These are phyloP conservation scores for Stemphylium beticola DNA, from an alignment of 2,329 filamentous ascomycete genomes.

Conservation along the genomic window DNA sequence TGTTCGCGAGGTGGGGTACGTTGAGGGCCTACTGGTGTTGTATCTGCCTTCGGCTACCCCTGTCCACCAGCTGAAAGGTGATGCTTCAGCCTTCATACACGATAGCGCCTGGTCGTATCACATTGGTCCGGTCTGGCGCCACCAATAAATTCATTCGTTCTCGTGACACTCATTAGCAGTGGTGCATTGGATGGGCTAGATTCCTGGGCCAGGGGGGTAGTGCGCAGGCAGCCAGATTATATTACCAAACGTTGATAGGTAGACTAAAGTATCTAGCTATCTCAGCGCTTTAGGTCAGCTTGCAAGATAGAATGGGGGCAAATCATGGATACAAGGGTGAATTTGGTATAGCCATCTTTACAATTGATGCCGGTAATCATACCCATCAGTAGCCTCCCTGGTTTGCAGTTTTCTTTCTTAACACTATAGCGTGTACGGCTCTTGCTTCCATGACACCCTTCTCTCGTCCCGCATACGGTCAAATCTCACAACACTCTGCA, in stretches of 20 bases:
- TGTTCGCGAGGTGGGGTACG: neutral
- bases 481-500: constrained; percentile 58
- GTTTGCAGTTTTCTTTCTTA: neutral
- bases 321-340: neutral
- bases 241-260: too few species aligned
- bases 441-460: constrained; percentile 37
- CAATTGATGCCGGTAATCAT: neutral
- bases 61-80: constrained; percentile 10
- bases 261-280: too few species aligned
- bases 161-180: neutral
- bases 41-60: constrained; percentile 8
- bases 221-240: neutral
- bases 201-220: neutral
- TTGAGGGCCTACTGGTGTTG: neutral
- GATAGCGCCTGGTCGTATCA: constrained; percentile 1
- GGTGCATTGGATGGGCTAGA: neutral
- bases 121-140: constrained; percentile 6
- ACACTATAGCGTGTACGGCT: constrained; percentile 32
- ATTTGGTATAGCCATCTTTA: neutral
- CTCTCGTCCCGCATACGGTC: constrained; percentile 53
- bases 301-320: too few species aligned
- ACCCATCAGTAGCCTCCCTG: neutral
- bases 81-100: constrained; percentile 7
- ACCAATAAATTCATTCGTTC: constrained; percentile 6
- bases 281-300: too few species aligned